phyloP scores from a whole-genome alignment of 257 asterid genomes.

The Orobanche coerulescens region DNA sequence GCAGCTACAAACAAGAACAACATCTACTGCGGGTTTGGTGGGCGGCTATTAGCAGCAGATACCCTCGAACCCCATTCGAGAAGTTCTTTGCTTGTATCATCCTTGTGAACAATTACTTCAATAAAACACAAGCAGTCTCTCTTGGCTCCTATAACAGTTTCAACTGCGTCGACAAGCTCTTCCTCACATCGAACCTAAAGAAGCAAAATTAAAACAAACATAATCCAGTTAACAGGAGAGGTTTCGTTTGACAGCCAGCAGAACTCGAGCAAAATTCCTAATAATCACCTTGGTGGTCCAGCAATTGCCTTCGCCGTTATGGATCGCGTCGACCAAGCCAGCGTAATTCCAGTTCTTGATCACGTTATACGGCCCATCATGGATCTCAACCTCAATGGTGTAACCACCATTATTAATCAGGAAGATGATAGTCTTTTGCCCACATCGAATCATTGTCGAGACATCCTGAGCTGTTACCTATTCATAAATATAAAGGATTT shows the following conservation, averaged over 20 bases:
- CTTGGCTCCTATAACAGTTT: conserved; percentile 45
- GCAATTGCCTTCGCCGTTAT: conserved; percentile 79
- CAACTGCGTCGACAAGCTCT: conserved; percentile 55
- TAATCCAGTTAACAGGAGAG: not conserved
- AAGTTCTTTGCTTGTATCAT: conserved; percentile 82
- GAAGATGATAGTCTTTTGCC: conserved; percentile 63
- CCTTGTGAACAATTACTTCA: conserved; percentile 77
- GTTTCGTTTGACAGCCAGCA: not conserved
- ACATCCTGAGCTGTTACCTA: conserved; percentile 75
- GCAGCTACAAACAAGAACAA: not conserved
- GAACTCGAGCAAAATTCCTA: no score
- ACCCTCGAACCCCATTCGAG: conserved; percentile 92
- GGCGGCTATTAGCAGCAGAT: conserved; percentile 72
- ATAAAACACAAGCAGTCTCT: conserved; percentile 65
- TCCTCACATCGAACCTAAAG: conserved; percentile 52
- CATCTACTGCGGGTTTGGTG: conserved; percentile 68
- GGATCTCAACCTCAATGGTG: conserved; percentile 79
- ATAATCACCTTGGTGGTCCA: conserved; percentile 79
- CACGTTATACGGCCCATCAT: conserved; percentile 80
- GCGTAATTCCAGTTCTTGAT: conserved; percentile 89
- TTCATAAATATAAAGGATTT: not conserved
- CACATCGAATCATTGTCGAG: conserved; percentile 58
- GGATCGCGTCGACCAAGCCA: conserved; percentile 63
- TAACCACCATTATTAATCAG: conserved; percentile 78
- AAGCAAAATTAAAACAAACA: not conserved